Conservation (phyloP, 805 yeast species). For the Suhomyces pyralidae region DNA sequence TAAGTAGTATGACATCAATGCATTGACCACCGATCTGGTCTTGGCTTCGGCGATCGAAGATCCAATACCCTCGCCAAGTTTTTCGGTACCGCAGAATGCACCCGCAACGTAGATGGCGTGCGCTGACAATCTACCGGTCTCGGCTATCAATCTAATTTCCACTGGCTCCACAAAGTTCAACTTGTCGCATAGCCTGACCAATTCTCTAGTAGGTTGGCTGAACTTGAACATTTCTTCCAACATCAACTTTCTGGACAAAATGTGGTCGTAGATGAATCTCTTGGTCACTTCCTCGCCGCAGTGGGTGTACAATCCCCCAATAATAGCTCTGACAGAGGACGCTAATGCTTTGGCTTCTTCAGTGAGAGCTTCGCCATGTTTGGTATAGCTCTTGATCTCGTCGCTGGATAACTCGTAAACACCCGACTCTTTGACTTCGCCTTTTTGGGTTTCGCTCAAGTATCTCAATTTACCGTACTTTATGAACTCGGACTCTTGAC, state of each 20-base stretch:
- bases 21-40: constrained; percentile 86
- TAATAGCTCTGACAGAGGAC: constrained; percentile 72
- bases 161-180: constrained; percentile 73
- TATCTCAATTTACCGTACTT: constrained; percentile 70
- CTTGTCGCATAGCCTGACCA: constrained; percentile 71
- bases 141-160: constrained; percentile 75
- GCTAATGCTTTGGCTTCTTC: constrained; percentile 52
- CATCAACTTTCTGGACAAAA: constrained; percentile 80
- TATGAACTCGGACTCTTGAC: constrained; percentile 64
- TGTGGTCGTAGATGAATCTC: constrained; percentile 67
- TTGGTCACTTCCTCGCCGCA: constrained; percentile 63
- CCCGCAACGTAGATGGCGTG: constrained; percentile 90
- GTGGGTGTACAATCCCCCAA: constrained; percentile 80
- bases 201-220: constrained; percentile 80
- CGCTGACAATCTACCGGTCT: constrained; percentile 84
- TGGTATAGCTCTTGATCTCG: constrained; percentile 16
- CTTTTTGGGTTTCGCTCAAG: constrained; percentile 26
- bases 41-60: constrained; percentile 87
- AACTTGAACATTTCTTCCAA: constrained; percentile 73
- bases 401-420: constrained; percentile 38
- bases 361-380: constrained; percentile 23
- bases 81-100: constrained; percentile 76
- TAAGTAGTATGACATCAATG: constrained; percentile 87
- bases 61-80: constrained; percentile 94
- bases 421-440: constrained; percentile 45